A percentile compares a stretch with the other conserved stretches of the same genome.
phyloP scores from a whole-genome alignment of 352 stramenopile species.

The Phytophthora ramorum region DNA sequence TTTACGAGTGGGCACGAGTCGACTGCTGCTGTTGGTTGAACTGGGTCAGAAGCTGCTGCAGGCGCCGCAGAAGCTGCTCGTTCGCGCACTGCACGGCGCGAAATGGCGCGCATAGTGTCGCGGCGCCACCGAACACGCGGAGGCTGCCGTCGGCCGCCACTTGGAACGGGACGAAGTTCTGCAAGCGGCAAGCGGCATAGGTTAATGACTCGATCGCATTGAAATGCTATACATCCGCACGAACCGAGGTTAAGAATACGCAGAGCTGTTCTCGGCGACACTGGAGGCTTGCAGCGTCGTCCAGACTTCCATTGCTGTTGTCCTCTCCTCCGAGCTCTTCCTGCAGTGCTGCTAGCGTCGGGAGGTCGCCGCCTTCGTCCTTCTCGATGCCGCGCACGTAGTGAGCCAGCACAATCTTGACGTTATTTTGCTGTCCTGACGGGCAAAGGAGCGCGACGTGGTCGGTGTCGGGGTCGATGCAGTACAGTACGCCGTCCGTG shows the following conservation, averaged over 20 bases:
- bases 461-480: conserved; percentile 63
- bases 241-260: conserved; percentile 35
- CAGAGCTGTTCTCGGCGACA: conserved; percentile 14
- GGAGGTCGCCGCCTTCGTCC: conserved; percentile 14
- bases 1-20: neutral
- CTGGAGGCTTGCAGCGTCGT: conserved; percentile 12
- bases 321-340: conserved; percentile 3
- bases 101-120: conserved; percentile 54
- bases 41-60: conserved; percentile 46
- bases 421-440: conserved; percentile 2
- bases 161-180: conserved; percentile 38
- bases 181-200: neutral
- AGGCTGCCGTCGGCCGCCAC: conserved; percentile 20
- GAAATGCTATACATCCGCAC: too few species aligned
- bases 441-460: conserved; percentile 51
- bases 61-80: conserved; percentile 53
- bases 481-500: conserved; percentile 54
- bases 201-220: neutral
- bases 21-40: conserved; percentile 12
- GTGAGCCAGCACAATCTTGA: conserved; percentile 50
- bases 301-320: neutral
- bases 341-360: conserved; percentile 27
- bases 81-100: conserved; percentile 41
- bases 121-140: conserved; percentile 53
- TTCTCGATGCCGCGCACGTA: conserved; percentile 23